Evolutionary conservation across 768 basidiomycete genomes (phyloP), one percentile per base, ranked within the genome.

Genomic region (Fomitopsis pulvina): DNA sequence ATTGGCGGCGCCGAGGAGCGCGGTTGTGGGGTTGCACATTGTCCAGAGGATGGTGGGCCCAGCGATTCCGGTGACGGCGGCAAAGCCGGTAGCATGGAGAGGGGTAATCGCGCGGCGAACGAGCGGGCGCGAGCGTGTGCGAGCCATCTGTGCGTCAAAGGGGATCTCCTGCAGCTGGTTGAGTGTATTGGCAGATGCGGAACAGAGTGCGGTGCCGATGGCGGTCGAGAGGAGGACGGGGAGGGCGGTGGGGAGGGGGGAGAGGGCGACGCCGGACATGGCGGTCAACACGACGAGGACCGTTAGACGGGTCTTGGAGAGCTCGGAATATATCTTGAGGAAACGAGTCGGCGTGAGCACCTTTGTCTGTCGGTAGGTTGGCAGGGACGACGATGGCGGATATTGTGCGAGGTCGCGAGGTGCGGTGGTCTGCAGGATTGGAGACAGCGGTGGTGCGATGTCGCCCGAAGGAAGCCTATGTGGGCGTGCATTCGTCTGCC

Each of bases 151-250:
- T 0, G 96, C 94, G 61, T 99, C 96, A 56, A 92, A 90, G 0
- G 96, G 96, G 6, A 90, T 75, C 68, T 99, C 96, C 60, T 93
- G 86, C 2, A 98, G 71, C 65, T 99, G 92, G 68, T 99, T 99
- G 59, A 96, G 74, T 2, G 95, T 78, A 63, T 97, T 97, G 25
- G 96, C 96, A 0, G 93, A 89, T 2, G 92, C 91, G 4, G 87
- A 85, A 64, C 93, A 96, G 38, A 99, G 75, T 0, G 85, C 81
- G 0, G 94, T 97, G 34, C 96, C 96, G 24, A 87, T 62, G 0
- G 94, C 92, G 0, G 94, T 89, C 14, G 87, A 81, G 3, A 98
- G 74, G 9, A 99, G 75, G 12, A 92, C 78, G 1, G 92, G 88
- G 0, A 97, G 71, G 2, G 87, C 84, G 0, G 89, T 77, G 3